These are phyloP conservation scores for Sanghuangporus sanghuang DNA, from an alignment of 1,284 basidiomycete species.

Conservation along the genomic window DNA sequence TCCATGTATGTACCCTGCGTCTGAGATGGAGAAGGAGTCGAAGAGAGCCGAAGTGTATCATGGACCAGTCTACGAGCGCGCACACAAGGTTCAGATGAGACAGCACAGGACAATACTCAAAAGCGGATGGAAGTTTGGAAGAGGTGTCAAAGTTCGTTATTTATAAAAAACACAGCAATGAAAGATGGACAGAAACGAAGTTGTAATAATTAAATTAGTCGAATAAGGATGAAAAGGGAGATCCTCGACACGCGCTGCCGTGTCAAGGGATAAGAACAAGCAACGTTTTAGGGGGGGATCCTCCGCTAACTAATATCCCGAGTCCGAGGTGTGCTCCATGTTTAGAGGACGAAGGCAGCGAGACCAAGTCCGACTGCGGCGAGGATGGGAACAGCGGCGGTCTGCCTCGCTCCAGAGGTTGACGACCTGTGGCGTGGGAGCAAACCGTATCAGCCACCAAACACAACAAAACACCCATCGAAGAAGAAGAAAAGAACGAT, in stretches of 20 bases:
- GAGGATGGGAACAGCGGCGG: constrained; percentile 32
- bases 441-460: neutral
- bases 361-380: constrained; percentile 37
- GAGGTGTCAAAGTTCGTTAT: neutral
- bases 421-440: neutral
- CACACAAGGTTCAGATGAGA: too few species aligned
- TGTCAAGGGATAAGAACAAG: neutral
- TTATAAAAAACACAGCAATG: neutral
- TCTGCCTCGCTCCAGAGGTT: constrained; percentile 23
- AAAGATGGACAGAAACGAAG: neutral
- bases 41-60: too few species aligned
- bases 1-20: too few species aligned
- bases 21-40: too few species aligned
- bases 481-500: neutral
- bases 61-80: too few species aligned
- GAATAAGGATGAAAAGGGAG: neutral
- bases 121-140: neutral
- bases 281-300: neutral
- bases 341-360: constrained; percentile 36
- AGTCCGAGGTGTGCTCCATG: neutral
- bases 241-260: neutral
- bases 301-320: neutral
- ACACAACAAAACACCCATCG: neutral
- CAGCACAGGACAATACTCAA: neutral
- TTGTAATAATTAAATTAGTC: neutral